Conservation (phyloP, 495 filamentous ascomycete species). For the Penicillium canariense region DNA sequence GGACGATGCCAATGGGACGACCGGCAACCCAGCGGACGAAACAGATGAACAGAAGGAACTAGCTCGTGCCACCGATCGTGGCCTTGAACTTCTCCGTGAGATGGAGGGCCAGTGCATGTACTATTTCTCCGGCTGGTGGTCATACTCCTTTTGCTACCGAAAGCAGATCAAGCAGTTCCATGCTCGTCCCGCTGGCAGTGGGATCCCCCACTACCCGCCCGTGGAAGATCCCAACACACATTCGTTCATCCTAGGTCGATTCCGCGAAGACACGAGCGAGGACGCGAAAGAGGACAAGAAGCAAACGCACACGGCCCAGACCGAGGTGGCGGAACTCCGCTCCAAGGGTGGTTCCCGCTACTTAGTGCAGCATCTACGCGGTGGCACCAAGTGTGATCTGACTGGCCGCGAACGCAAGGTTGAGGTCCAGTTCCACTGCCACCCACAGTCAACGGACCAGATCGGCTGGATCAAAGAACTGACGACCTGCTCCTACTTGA, state of each 20-base stretch:
- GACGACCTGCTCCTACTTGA: slow-evolving; percentile 88
- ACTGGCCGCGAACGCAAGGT: slow-evolving; percentile 82
- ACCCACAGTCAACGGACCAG: slow-evolving; percentile 73
- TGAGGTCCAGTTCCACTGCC: slow-evolving; percentile 93
- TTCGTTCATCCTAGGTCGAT: slow-evolving; percentile 76
- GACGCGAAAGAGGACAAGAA: slow-evolving; percentile 28
- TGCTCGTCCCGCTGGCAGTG: slow-evolving; percentile 64
- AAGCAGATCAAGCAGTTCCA: slow-evolving; percentile 89
- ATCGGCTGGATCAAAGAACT: slow-evolving; percentile 96
- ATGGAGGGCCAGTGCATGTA: slow-evolving; percentile 89
- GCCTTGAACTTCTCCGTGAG: slow-evolving; percentile 84
- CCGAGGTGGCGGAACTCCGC: slow-evolving; percentile 62
- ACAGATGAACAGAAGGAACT: slow-evolving; percentile 84
- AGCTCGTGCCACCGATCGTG: slow-evolving; percentile 74
- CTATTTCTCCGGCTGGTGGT: slow-evolving; percentile 94
- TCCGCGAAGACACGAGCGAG: slow-evolving; percentile 28
- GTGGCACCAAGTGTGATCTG: slow-evolving; percentile 88
- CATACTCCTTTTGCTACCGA: slow-evolving; percentile 93
- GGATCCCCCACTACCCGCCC: slow-evolving; percentile 67
- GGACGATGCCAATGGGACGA: slow-evolving; percentile 47
- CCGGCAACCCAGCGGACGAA: slow-evolving; percentile 46
- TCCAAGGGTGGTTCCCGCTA: slow-evolving; percentile 82
- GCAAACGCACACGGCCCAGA: slow-evolving; percentile 23
- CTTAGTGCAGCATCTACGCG: slow-evolving; percentile 80
- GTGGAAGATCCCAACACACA: slow-evolving; percentile 71